A percentile compares a stretch with the other conserved stretches of the same genome.
Conservation (phyloP, 2,329 filamentous ascomycete genomes). For the Scytalidium lignicola region DNA sequence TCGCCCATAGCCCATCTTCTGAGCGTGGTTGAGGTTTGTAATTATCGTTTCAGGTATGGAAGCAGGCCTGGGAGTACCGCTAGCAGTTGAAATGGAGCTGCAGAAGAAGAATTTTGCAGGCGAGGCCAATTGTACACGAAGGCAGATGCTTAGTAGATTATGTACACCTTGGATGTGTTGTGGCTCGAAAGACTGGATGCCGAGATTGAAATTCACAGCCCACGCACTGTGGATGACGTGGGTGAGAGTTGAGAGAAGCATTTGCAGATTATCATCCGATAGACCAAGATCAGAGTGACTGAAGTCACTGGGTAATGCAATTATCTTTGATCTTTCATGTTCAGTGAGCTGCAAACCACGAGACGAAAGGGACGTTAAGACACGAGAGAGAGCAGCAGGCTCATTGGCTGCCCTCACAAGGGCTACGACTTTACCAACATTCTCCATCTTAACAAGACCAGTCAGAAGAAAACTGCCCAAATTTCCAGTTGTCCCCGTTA, state of each 20-base stretch:
- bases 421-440: slow-evolving; percentile 47
- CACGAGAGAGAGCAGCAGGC: slow-evolving; percentile 26
- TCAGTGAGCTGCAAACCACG: slow-evolving; percentile 25
- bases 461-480: slow-evolving; percentile 55
- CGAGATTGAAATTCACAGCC: slow-evolving; percentile 52
- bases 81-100: slow-evolving; percentile 30
- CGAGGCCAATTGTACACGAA: slow-evolving; percentile 25
- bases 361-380: slow-evolving; percentile 29
- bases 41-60: slow-evolving; percentile 29
- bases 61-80: slow-evolving; percentile 19
- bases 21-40: slow-evolving; percentile 24
- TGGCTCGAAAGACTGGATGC: slow-evolving; percentile 41
- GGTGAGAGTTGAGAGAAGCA: slow-evolving; percentile 29
- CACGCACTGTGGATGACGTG: slow-evolving; percentile 46
- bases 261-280: slow-evolving; percentile 16
- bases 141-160: slow-evolving; percentile 36
- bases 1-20: slow-evolving; percentile 43
- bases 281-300: slow-evolving; percentile 35
- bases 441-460: slow-evolving; percentile 50
- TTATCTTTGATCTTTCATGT: slow-evolving; percentile 26
- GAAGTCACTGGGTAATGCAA: slow-evolving; percentile 35
- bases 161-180: slow-evolving; percentile 36
- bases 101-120: slow-evolving; percentile 31
- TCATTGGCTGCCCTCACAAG: slow-evolving; percentile 37
- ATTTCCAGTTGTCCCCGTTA: slow-evolving; percentile 62